phyloP scores from a whole-genome alignment of 2,329 filamentous ascomycete genomes.

The Xylaria digitata region DNA sequence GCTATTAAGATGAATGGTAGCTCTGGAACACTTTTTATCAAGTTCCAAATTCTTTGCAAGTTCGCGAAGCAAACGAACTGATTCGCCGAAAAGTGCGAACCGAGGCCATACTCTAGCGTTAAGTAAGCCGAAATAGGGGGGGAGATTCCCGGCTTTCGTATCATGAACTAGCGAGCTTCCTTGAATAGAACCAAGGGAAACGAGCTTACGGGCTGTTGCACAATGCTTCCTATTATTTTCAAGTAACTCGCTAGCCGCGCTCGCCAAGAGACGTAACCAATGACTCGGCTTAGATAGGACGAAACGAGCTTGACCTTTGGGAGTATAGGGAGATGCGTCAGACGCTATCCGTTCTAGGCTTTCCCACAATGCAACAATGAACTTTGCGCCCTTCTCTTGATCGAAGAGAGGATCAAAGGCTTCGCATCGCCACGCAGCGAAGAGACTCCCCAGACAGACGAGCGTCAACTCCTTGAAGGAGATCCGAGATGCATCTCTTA shows the following conservation, averaged over 20 bases:
- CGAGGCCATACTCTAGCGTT: neutral
- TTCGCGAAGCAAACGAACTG: conserved; percentile 5
- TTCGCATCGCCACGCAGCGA: neutral
- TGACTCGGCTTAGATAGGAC: neutral
- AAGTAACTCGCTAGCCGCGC: neutral
- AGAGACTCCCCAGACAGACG: neutral
- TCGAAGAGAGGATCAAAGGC: neutral
- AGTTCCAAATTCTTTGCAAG: neutral
- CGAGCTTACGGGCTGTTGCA: neutral
- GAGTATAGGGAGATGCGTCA: neutral
- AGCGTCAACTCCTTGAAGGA: conserved; percentile 9
- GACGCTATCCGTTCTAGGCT: conserved; percentile 2
- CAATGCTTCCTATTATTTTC: neutral
- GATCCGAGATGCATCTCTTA: conserved; percentile 9
- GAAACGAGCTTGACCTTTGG: neutral
- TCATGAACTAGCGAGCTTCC: neutral
- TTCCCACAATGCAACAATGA: conserved; percentile 3
- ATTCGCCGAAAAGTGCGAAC: neutral
- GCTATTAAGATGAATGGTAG: neutral
- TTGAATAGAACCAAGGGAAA: neutral
- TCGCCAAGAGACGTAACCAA: neutral
- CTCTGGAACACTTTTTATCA: neutral
- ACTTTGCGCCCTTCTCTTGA: conserved; percentile 4
- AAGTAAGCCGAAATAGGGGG: neutral
- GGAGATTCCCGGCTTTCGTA: too few relatives aligned